A percentile compares a stretch with the other conserved stretches of the same genome.
These are phyloP conservation scores for Decorospora gaudefroyi DNA, from an alignment of 2,329 filamentous ascomycete species.

Conservation along the genomic window DNA sequence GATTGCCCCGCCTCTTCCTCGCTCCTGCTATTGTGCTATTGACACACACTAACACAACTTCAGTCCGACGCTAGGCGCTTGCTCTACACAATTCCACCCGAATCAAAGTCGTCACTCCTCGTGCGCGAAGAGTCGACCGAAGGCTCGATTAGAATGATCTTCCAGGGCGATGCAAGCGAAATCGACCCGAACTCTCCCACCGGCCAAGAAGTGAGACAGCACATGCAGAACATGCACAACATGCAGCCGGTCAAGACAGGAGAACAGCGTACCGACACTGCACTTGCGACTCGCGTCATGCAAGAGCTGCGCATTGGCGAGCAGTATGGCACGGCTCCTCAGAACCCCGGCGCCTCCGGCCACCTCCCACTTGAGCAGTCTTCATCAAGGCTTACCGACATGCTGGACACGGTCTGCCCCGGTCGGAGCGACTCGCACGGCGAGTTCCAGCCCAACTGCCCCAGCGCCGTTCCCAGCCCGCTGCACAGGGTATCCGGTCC, in stretches of 20 bases:
- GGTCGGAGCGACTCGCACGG: slow-evolving; percentile 18
- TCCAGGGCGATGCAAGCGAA: slow-evolving; percentile 30
- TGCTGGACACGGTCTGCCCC: slow-evolving; percentile 31
- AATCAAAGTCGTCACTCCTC: slow-evolving; percentile 5
- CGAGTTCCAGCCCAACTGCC: slow-evolving; percentile 27
- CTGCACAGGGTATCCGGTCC: slow-evolving; percentile 25
- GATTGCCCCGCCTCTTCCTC: neutral
- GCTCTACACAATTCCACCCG: slow-evolving; percentile 27
- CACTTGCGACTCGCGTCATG: slow-evolving; percentile 22
- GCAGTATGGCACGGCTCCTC: neutral
- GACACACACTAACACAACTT: slow-evolving; percentile 12
- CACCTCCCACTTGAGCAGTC: slow-evolving; percentile 26
- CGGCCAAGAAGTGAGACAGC: slow-evolving; percentile 10
- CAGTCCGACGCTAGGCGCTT: slow-evolving; percentile 34
- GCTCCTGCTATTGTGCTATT: neutral
- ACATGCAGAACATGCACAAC: slow-evolving; percentile 4
- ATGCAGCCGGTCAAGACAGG: slow-evolving; percentile 4
- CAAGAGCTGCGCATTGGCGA: slow-evolving; percentile 27
- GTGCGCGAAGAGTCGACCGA: slow-evolving; percentile 18
- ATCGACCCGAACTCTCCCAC: slow-evolving; percentile 25
- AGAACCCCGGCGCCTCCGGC: slow-evolving; percentile 2
- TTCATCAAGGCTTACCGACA: slow-evolving; percentile 35
- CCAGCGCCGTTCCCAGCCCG: slow-evolving; percentile 42
- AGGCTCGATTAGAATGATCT: slow-evolving; percentile 33
- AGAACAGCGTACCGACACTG: slow-evolving; percentile 8